A percentile compares a stretch with the other conserved stretches of the same genome.
Evolutionary conservation across 768 basidiomycete species (phyloP).

Genomic region (Russula ochroleuca): DNA sequence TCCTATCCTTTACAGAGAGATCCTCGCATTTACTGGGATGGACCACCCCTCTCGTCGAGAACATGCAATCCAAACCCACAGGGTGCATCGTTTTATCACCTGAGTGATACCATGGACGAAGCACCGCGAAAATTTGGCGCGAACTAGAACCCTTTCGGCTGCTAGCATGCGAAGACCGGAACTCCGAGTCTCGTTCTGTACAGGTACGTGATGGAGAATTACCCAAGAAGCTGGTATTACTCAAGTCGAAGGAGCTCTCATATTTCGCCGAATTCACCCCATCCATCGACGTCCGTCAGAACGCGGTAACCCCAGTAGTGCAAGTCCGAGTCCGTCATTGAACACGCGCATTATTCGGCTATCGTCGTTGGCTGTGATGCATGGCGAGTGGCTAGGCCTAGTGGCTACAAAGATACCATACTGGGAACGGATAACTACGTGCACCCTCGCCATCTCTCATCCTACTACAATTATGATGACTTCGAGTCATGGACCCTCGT

Average conservation of each 20-base stretch:
- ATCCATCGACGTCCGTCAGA: slow-evolving; percentile 24
- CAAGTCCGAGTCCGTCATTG: not conserved
- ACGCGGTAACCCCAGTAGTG: not conserved
- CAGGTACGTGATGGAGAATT: not conserved
- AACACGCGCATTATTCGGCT: not conserved
- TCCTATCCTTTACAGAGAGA: no score
- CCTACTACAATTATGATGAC: no score
- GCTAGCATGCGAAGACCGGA: not conserved
- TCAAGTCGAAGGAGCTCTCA: not conserved
- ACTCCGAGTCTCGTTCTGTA: not conserved
- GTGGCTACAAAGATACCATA: not conserved
- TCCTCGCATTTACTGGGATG: no score
- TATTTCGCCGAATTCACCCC: not conserved
- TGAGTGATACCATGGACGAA: no score
- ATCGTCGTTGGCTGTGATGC: no score
- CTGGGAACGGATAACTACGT: no score
- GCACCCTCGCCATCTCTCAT: no score
- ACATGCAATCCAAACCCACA: no score
- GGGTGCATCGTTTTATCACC: no score
- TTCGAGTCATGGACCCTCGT: not conserved
- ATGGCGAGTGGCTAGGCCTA: no score
- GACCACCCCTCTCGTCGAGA: no score
- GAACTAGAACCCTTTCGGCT: not conserved
- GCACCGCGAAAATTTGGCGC: not conserved
- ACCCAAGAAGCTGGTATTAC: not conserved